Evolutionary conservation across 2,329 filamentous ascomycete species (phyloP).

Genomic region (Penicillium rolfsii): DNA sequence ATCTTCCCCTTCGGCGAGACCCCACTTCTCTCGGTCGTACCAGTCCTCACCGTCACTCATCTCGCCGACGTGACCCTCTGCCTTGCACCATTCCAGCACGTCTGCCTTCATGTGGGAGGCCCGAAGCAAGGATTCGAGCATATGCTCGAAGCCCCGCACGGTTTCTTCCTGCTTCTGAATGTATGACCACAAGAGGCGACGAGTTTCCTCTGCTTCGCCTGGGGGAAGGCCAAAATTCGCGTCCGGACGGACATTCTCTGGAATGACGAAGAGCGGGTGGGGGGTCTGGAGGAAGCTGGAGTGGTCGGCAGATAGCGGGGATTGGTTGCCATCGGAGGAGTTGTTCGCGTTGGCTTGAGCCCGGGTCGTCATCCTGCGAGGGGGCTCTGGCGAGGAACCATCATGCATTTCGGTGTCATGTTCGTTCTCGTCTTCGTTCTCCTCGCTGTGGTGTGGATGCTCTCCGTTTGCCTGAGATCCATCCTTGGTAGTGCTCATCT

Average conservation of each 20-base stretch:
- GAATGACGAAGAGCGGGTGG: constrained; percentile 62
- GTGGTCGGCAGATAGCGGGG: constrained; percentile 36
- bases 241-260: constrained; percentile 55
- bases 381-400: constrained; percentile 45
- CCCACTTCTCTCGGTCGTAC: constrained; percentile 67
- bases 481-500: constrained; percentile 23
- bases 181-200: constrained; percentile 62
- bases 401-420: constrained; percentile 41
- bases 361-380: constrained; percentile 52
- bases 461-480: constrained; percentile 12
- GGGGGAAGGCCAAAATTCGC: constrained; percentile 60
- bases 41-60: constrained; percentile 71
- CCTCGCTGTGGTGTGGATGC: constrained; percentile 13
- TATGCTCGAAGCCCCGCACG: constrained; percentile 58
- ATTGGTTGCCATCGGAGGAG: constrained; percentile 34
- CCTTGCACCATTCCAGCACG: constrained; percentile 64
- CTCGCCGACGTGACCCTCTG: constrained; percentile 66
- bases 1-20: constrained; percentile 56
- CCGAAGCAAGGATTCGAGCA: constrained; percentile 60
- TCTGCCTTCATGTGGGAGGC: constrained; percentile 63
- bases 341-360: constrained; percentile 46
- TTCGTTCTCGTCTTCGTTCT: constrained; percentile 30
- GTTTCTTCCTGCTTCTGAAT: constrained; percentile 70
- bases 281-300: constrained; percentile 45
- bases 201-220: constrained; percentile 64